Percentiles rank a stretch among this genome's conserved stretches.
Conservation (phyloP, 192 early-diverging fungal species). For the Cetraspora pellucida region DNA sequence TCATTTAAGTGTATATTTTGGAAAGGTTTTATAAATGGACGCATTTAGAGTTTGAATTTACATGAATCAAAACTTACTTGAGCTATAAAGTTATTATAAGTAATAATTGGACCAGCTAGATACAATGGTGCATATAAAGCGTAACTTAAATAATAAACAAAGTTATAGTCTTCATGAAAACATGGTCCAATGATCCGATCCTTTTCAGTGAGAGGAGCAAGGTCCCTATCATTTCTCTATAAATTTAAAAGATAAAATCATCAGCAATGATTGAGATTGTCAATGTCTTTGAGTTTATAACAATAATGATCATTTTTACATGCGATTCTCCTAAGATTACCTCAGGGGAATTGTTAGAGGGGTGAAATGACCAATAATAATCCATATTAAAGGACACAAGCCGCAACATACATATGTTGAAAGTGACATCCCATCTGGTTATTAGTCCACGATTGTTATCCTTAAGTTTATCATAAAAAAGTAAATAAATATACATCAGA, state of each 20-base stretch:
- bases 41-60: not conserved
- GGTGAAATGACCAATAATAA: constrained; percentile 74
- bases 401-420: constrained; percentile 87
- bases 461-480: constrained; percentile 39
- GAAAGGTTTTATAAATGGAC: too few relatives aligned
- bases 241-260: not conserved
- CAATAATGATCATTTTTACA: constrained; percentile 1
- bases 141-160: constrained; percentile 78
- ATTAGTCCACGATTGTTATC: constrained; percentile 73
- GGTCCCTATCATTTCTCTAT: constrained; percentile 49
- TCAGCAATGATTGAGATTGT: not conserved
- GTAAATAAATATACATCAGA: not conserved
- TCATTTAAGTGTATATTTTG: too few relatives aligned
- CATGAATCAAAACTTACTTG: constrained; percentile 56
- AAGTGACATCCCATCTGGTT: constrained; percentile 84
- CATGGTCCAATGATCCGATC: constrained; percentile 62
- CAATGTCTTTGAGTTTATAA: not conserved
- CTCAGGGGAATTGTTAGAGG: constrained; percentile 18
- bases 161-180: constrained; percentile 70
- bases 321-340: constrained; percentile 34
- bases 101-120: constrained; percentile 92
- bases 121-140: constrained; percentile 90
- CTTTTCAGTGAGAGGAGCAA: constrained; percentile 50
- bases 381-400: constrained; percentile 95
- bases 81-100: constrained; percentile 89